These are phyloP conservation scores for Nadsonia commutata DNA, from an alignment of 1,139 yeast genomes.

Conservation along the genomic window DNA sequence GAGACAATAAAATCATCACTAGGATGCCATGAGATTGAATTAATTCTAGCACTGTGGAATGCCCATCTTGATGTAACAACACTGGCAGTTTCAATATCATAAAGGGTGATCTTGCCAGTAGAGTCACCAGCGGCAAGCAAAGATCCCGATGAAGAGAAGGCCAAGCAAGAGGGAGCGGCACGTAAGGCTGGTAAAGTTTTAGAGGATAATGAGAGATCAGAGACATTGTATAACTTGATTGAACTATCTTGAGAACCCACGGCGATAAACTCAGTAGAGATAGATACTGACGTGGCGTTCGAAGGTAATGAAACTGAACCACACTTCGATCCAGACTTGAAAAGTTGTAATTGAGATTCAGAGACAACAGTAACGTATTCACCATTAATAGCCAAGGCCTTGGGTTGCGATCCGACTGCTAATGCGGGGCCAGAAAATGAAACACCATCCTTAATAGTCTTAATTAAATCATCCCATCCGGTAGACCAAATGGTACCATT, in stretches of 20 bases:
- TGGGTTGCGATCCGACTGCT: slow-evolving; percentile 47
- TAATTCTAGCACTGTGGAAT: slow-evolving; percentile 75
- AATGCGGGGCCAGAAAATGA: slow-evolving; percentile 10
- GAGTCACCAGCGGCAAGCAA: slow-evolving; percentile 75
- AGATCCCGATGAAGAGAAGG: slow-evolving; percentile 57
- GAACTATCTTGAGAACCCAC: slow-evolving; percentile 15
- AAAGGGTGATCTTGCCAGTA: slow-evolving; percentile 69
- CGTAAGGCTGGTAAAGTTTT: slow-evolving; percentile 35
- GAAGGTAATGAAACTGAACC: slow-evolving; percentile 7
- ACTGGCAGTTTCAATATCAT: slow-evolving; percentile 37
- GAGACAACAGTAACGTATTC: slow-evolving; percentile 29
- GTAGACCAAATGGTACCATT: slow-evolving; percentile 32
- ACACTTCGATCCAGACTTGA: slow-evolving; percentile 13
- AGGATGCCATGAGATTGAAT: slow-evolving; percentile 61
- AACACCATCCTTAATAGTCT: slow-evolving; percentile 24
- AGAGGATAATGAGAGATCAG: slow-evolving; percentile 8
- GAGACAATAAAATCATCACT: slow-evolving; percentile 62
- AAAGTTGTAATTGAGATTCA: slow-evolving; percentile 32
- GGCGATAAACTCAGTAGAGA: slow-evolving; percentile 25
- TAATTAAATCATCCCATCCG: slow-evolving; percentile 85
- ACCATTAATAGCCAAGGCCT: slow-evolving; percentile 24
- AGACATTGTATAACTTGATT: slow-evolving; percentile 11
- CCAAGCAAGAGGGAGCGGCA: slow-evolving; percentile 45
- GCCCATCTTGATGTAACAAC: slow-evolving; percentile 88
- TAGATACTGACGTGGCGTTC: slow-evolving; percentile 18